These are phyloP conservation scores for Cytospora piceicola DNA, from an alignment of 2,329 filamentous ascomycete genomes.

Conservation along the genomic window DNA sequence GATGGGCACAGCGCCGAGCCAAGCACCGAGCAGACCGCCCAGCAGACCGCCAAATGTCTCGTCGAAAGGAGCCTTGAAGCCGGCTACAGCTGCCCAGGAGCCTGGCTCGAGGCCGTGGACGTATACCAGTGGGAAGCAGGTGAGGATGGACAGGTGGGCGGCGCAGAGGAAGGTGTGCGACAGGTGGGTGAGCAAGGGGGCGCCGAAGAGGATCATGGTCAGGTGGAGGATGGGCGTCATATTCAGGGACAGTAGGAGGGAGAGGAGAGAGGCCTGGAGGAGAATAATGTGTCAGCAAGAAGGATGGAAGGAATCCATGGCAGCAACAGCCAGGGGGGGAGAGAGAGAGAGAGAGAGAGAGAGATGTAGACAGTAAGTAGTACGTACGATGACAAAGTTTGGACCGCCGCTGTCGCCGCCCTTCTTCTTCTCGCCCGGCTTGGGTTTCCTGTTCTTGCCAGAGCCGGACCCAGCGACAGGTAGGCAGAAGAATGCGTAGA, in stretches of 20 bases:
- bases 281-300: slow-evolving; percentile 18
- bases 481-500: slow-evolving; percentile 65
- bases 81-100: slow-evolving; percentile 72
- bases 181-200: slow-evolving; percentile 81
- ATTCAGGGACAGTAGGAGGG: slow-evolving; percentile 66
- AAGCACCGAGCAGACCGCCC: slow-evolving; percentile 81
- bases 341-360: slow-evolving; percentile 9
- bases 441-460: slow-evolving; percentile 52
- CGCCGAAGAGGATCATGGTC: slow-evolving; percentile 84
- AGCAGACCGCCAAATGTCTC: slow-evolving; percentile 80
- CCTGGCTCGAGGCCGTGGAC: slow-evolving; percentile 75
- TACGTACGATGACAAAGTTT: slow-evolving; percentile 52
- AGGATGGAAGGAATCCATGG: no score
- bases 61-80: slow-evolving; percentile 73
- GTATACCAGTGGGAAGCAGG: slow-evolving; percentile 81
- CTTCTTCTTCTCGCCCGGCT: slow-evolving; percentile 54
- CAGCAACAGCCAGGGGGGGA: background rate
- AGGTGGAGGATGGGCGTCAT: slow-evolving; percentile 67
- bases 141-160: slow-evolving; percentile 79
- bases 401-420: slow-evolving; percentile 46
- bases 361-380: slow-evolving; percentile 1
- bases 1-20: slow-evolving; percentile 93
- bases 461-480: slow-evolving; percentile 59
- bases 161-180: slow-evolving; percentile 79
- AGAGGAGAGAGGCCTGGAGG: slow-evolving; percentile 49